Base-by-base conservation (phyloP, 2,329 filamentous ascomycete genomes). In the Neopestalotiopsis clavispora region DNA sequence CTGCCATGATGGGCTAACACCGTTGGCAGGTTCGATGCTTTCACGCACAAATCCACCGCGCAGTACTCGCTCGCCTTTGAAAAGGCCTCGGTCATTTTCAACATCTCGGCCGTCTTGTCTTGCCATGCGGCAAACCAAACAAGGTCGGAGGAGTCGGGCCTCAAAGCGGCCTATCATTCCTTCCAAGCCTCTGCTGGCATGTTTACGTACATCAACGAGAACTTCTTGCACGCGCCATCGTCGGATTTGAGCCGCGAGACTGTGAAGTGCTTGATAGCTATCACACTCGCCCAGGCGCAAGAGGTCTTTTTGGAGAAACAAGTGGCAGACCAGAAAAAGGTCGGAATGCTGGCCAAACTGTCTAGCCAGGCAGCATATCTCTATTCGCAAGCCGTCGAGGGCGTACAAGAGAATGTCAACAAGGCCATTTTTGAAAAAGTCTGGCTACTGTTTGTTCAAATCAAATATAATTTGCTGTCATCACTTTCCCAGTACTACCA, bases 181-280 rank as follows among this genome's bases (percentile, higher is more conserved):
- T 98, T 98, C 83, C 96, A 99, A 81, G 96, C 96, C 56, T 95
- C 95, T 7, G 96, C 96, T 10, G 96, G 96, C 83, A 99, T 99
- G 96, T 99, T 98, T 81, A 98, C 95, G 66, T 99, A 99, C 77
- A 99, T 99, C 84, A 99, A 99, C 81, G 96, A 99, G 83, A 99
- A 99, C 83, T 99, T 99, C 79, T 85, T 99, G 45, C 96, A 99
- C 77, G 96, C 96, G 1, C 96, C 97, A 0, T 98, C 95, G 9
- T 95, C 94, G n/a, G 96, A 99, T 77, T 83, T 99, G 62, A 98
- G 95, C 79, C 86, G 96, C 70, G 95, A 99, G 65, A 99, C 96
- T 0, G 94, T 99, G 76, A 98, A 98, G 83, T 94, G 94, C 0
- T 82, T 99, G 72, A 98, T 99, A 78, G 89, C 91, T 65, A 90